Evolutionary conservation across 805 yeast genomes (phyloP), one percentile per base, ranked within the genome.

Genomic region (Candida pseudofarinosa): DNA sequence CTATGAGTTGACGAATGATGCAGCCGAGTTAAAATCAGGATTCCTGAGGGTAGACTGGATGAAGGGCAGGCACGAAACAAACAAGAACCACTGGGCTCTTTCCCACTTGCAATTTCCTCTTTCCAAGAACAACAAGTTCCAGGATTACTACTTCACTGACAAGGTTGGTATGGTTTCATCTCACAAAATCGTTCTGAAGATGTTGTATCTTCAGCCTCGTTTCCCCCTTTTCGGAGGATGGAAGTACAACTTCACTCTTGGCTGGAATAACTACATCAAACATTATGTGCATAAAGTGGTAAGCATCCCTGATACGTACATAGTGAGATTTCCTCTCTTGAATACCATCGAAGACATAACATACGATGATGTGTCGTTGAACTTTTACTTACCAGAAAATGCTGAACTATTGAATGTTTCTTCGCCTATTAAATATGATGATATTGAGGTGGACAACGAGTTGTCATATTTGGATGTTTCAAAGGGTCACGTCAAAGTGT

Each of bases 221-320:
- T 93, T 73, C 71, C 99, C 99, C n/a, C 61, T 93, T 4, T 86
- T 88, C 64, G 99, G 99, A 38, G 95, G 90, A 35, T 93, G 99
- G 99, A 76, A 82, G 55, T 91, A 88, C 66, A 88, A 91, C 66
- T 93, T 88, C 73, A 93, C 98, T 17, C 64, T 91, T 52, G 98
- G 98, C n/a, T 93, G 96, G 96, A 79, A 83, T 39, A 77, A 80
- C 49, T 67, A 72, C 16, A 64, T 90, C 34, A 55, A 67, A 13
- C 65, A 77, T 36, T 82, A 74, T 51, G 69, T 86, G 40, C 80
- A 66, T 52, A 54, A 60, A 33, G 52, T 71, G 14, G 46, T 51
- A 19, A 55, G 51, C 16, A 67, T 68, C 8, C 65, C 65, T 14
- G 81, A 77, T 45, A 62, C 69, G 12, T 87, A 79, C 58, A 58